phyloP scores from a whole-genome alignment of 2,329 filamentous ascomycete species.

The Colletotrichum salicis region DNA sequence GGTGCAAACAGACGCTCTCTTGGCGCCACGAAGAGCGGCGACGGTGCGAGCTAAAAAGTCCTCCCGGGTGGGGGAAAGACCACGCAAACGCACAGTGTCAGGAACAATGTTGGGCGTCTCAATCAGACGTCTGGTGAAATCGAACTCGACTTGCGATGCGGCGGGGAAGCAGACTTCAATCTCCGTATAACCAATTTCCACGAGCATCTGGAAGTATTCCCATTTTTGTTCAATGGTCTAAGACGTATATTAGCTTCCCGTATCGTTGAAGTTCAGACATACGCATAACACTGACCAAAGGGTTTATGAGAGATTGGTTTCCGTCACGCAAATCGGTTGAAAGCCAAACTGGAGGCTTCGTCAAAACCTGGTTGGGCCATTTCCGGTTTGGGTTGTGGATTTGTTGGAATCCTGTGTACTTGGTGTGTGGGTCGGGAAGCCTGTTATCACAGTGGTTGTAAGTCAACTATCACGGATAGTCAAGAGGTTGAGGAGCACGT shows the following conservation, averaged over 20 bases:
- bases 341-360: conserved; percentile 69
- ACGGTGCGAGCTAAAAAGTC: conserved; percentile 93
- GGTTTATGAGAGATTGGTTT: conserved; percentile 39
- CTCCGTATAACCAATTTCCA: conserved; percentile 93
- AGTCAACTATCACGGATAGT: neutral
- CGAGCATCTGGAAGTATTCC: conserved; percentile 92
- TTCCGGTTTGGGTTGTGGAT: conserved; percentile 14
- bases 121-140: conserved; percentile 87
- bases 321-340: conserved; percentile 75
- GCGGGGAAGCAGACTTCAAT: conserved; percentile 98
- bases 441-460: neutral
- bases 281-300: conserved; percentile 12
- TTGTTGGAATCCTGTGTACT: conserved; percentile 15
- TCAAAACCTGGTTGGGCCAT: conserved; percentile 24
- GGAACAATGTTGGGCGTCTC: conserved; percentile 84
- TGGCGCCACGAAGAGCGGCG: conserved; percentile 85
- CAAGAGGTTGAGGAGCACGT: neutral
- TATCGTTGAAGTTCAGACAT: neutral
- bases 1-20: conserved; percentile 93
- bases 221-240: conserved; percentile 95
- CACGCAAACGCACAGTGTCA: conserved; percentile 90
- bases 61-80: conserved; percentile 88
- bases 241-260: neutral
- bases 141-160: conserved; percentile 92
- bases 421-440: conserved; percentile 10